Conservation (phyloP, 108 stramenopile genomes). For the Mayamaea pseudoterrestris region DNA sequence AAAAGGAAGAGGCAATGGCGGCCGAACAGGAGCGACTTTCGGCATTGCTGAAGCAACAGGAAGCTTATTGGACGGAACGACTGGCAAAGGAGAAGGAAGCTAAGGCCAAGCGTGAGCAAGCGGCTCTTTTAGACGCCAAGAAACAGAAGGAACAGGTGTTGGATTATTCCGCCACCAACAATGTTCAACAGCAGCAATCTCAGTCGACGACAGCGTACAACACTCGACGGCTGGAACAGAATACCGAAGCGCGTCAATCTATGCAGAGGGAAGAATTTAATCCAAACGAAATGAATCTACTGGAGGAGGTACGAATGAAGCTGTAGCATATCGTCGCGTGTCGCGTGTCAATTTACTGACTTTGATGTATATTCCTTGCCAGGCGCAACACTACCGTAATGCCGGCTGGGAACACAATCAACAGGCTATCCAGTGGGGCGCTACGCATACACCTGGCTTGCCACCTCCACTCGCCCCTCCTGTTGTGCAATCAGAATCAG, state of each 20-base stretch:
- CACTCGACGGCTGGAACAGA: too few species aligned
- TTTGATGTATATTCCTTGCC: too few species aligned
- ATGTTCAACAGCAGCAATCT: neutral
- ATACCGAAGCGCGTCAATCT: slow-evolving; percentile 12
- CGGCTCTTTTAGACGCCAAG: neutral
- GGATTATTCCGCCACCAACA: neutral
- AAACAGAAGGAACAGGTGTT: neutral
- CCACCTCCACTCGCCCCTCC: neutral
- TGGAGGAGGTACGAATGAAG: slow-evolving; percentile 14
- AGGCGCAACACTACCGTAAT: neutral
- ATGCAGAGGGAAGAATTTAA: slow-evolving; percentile 6
- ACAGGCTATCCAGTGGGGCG: neutral
- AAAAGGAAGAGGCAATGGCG: too few species aligned
- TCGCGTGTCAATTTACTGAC: too few species aligned
- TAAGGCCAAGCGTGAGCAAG: neutral
- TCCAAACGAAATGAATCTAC: slow-evolving; percentile 3
- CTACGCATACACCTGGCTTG: neutral
- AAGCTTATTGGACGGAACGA: slow-evolving; percentile 42
- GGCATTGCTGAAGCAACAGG: slow-evolving; percentile 31
- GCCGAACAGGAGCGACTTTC: slow-evolving; percentile 10
- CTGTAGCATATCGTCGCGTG: neutral
- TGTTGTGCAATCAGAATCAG: neutral
- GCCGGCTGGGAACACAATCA: neutral
- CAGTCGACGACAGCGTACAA: neutral
- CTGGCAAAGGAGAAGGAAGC: slow-evolving; percentile 6